Base-by-base conservation (phyloP, 257 asterid species). In the Penstemon davidsonii region DNA sequence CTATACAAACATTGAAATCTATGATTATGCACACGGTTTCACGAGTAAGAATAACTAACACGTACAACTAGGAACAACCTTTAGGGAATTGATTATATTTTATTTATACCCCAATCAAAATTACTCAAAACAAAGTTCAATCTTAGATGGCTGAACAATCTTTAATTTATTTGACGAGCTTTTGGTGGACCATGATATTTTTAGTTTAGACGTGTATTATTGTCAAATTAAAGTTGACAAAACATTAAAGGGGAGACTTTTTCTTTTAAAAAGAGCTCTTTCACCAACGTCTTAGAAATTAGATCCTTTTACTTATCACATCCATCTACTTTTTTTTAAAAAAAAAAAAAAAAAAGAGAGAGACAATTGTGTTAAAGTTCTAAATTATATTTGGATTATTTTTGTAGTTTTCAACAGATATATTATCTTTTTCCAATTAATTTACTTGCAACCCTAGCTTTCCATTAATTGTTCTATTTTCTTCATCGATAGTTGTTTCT, bases 131-230 rank as follows among this genome's bases (percentile, higher is more conserved):
- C 9, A 19, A 61, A 33, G 44, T 60, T 67, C 46, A 59, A 62
- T 45, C 60, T 37, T 12, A 19, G 3, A 49, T 36, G 12, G 45
- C 52, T 45, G 60, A 39, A 44, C 37, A 10, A 56, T 13, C 25
- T 65, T 57, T 66, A 55, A 73, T 73, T 51, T 42, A 66, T 66
- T 36, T 55, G 59, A 46, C 41, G 25, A 66, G 18, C 73, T 19
- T 76, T 66, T 53, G 59, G 79, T 73, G 82, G 86, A 73, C 84
- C 78, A 73, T 47, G 62, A 73, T 68, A 60, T 51, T 44, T 71
- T 55, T 41, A 54, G 67, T 38, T 33, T 53, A 12, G 51, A 64
- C 50, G 38, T 19, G 66, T 39, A 68, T 61, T 9, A 46, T 51
- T 67, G 62, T 69, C 64, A 60, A 66, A 69, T 69, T 60, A 60